These are phyloP conservation scores for Auriscalpium microsporum DNA, from an alignment of 768 basidiomycete species.

Conservation along the genomic window DNA sequence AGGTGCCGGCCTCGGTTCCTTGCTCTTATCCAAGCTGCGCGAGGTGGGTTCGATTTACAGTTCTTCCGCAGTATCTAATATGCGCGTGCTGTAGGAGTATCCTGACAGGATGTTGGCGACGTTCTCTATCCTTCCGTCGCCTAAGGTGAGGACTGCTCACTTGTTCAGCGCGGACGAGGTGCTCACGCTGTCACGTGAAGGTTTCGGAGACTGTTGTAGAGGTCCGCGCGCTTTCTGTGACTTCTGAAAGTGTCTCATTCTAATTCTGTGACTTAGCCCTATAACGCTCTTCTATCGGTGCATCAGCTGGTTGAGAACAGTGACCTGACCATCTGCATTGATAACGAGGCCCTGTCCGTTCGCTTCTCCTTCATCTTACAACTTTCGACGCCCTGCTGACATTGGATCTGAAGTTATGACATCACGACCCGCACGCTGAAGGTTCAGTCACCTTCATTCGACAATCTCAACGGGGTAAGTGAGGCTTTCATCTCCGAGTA, in stretches of 20 bases:
- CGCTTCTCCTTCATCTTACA: not conserved
- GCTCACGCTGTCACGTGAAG: conserved; percentile 1
- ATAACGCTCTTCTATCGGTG: conserved; percentile 76
- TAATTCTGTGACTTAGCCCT: conserved; percentile 40
- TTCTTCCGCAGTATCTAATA: conserved; percentile 13
- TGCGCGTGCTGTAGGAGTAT: conserved; percentile 45
- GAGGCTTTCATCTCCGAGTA: not conserved
- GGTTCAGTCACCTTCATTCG: conserved; percentile 53
- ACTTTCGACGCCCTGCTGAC: not conserved
- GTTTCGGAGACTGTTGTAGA: conserved; percentile 49
- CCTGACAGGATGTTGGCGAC: conserved; percentile 43
- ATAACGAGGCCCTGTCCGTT: conserved; percentile 78
- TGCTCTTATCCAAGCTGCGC: conserved; percentile 73
- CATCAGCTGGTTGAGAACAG: conserved; percentile 87
- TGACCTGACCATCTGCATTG: conserved; percentile 77
- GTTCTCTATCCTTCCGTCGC: conserved; percentile 46
- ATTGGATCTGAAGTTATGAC: conserved; percentile 45
- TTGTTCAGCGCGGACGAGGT: not conserved
- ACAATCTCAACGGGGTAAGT: conserved; percentile 61
- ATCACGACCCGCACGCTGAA: conserved; percentile 61
- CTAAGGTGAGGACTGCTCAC: conserved; percentile 32
- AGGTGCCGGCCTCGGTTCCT: conserved; percentile 76
- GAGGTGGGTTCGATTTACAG: conserved; percentile 40
- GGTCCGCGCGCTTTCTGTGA: conserved; percentile 20
- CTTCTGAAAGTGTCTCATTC: not conserved